Evolutionary conservation across 148 eudicot genomes (phyloP).

Genomic region (Limonium bicolor): DNA sequence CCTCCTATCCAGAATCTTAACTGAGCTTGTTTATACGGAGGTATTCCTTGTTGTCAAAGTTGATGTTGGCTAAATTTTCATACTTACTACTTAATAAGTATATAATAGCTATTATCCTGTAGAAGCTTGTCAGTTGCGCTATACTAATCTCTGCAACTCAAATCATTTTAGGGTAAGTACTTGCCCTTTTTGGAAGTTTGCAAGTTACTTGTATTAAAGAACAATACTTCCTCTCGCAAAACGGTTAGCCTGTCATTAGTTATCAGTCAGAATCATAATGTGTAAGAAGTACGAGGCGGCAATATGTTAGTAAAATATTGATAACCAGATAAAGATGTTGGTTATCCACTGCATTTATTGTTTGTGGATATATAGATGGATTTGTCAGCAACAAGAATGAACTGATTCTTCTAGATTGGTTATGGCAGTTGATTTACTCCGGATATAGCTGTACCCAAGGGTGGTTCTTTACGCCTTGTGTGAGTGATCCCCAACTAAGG

Average conservation of each 20-base stretch:
- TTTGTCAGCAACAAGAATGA: background rate
- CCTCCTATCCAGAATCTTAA: background rate
- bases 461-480: conserved; percentile 87
- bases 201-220: too few relatives aligned
- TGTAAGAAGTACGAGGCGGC: too few relatives aligned
- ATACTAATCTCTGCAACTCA: too few relatives aligned
- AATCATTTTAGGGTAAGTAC: too few relatives aligned
- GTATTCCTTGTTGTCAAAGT: background rate
- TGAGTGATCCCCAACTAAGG: conserved; percentile 74
- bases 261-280: too few relatives aligned
- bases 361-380: background rate
- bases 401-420: background rate
- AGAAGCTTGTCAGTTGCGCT: too few relatives aligned
- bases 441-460: conserved; percentile 89
- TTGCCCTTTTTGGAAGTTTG: too few relatives aligned
- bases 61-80: background rate
- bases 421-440: conserved; percentile 65
- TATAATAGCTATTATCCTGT: too few relatives aligned
- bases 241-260: too few relatives aligned
- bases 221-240: too few relatives aligned
- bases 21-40: background rate
- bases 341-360: background rate
- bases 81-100: background rate
- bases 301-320: background rate
- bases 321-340: background rate